Evolutionary conservation across 1,284 basidiomycete genomes (phyloP).

Genomic region (Ustilago crameri): DNA sequence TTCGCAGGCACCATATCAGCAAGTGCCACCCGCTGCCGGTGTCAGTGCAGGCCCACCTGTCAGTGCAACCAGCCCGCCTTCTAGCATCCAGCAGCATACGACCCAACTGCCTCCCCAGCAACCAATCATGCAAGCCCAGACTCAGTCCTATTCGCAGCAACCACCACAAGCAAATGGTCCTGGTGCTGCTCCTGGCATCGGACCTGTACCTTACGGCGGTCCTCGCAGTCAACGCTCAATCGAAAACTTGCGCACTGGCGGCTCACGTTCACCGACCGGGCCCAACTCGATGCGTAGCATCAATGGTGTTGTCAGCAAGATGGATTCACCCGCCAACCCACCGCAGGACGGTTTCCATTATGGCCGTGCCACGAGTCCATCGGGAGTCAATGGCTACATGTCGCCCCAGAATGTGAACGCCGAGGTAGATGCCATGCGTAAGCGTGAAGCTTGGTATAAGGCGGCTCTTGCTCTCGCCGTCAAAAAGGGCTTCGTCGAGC

Average conservation of each 20-base stretch:
- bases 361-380: slow-evolving; percentile 36
- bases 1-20: slow-evolving; percentile 23
- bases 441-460: slow-evolving; percentile 86
- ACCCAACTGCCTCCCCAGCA: slow-evolving; percentile 19
- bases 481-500: slow-evolving; percentile 82
- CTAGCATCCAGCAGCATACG: slow-evolving; percentile 33
- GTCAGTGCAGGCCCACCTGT: slow-evolving; percentile 22
- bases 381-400: slow-evolving; percentile 40
- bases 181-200: slow-evolving; percentile 7
- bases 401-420: slow-evolving; percentile 51
- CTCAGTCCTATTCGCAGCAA: slow-evolving; percentile 24
- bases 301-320: slow-evolving; percentile 53
- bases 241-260: slow-evolving; percentile 55
- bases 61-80: slow-evolving; percentile 19
- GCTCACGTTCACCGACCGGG: slow-evolving; percentile 44
- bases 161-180: not conserved
- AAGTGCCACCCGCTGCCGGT: slow-evolving; percentile 6
- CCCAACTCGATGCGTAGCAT: slow-evolving; percentile 49
- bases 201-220: slow-evolving; percentile 41
- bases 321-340: slow-evolving; percentile 40
- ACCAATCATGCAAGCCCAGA: slow-evolving; percentile 16
- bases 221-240: slow-evolving; percentile 59
- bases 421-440: slow-evolving; percentile 81
- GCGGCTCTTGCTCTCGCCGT: slow-evolving; percentile 81
- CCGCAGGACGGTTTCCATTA: slow-evolving; percentile 63